phyloP scores from a whole-genome alignment of 176 grass and related monocot species.

The Zoysia japonica region DNA sequence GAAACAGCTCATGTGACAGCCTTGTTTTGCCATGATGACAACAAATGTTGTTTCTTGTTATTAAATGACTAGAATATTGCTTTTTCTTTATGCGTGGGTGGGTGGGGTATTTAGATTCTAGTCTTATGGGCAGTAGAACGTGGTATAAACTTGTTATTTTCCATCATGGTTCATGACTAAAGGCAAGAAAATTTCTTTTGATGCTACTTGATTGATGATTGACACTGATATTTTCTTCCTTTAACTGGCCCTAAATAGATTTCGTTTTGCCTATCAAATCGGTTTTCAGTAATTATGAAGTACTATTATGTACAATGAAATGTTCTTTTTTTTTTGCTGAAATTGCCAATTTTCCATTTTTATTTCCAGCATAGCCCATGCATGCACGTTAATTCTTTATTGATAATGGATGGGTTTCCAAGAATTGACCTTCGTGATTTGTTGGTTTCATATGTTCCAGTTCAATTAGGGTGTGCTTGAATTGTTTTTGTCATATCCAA shows the following conservation, averaged over 20 bases:
- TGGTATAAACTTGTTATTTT: background rate
- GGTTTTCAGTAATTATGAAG: too few relatives aligned
- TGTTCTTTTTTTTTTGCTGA: background rate
- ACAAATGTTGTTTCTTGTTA: background rate
- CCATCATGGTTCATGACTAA: background rate
- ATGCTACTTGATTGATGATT: constrained; percentile 7
- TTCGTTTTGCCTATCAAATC: too few relatives aligned
- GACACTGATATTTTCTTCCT: constrained; percentile 9
- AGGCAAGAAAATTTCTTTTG: background rate
- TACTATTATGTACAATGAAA: background rate
- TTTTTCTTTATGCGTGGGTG: too few relatives aligned
- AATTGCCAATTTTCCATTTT: background rate
- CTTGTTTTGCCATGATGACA: background rate
- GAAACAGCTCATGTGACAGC: background rate
- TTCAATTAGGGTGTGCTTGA: too few relatives aligned
- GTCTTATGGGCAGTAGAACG: too few relatives aligned
- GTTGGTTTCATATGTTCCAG: too few relatives aligned
- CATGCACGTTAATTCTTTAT: too few relatives aligned
- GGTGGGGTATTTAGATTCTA: too few relatives aligned
- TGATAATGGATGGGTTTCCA: too few relatives aligned
- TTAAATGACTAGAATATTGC: too few relatives aligned
- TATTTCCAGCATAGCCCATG: background rate
- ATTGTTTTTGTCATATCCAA: background rate
- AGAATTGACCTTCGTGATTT: background rate
- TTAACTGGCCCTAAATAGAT: constrained; percentile 1